phyloP scores from a whole-genome alignment of 2,329 filamentous ascomycete species.

The Aspergillus eucalypticola region DNA sequence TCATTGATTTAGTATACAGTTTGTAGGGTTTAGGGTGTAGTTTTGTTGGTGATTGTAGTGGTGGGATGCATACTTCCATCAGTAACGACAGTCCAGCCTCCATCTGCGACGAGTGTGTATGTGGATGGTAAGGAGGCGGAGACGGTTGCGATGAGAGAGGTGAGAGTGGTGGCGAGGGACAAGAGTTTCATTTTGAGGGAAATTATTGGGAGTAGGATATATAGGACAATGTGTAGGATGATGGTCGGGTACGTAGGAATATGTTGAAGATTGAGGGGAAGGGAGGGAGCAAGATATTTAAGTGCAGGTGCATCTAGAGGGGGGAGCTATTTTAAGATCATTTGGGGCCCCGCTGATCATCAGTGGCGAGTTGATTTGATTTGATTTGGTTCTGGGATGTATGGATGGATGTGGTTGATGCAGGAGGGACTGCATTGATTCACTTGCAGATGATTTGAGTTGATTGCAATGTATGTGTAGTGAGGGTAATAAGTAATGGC shows the following conservation, averaged over 20 bases:
- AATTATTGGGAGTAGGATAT: no score
- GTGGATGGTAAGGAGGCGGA: neutral
- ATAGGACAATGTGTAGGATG: no score
- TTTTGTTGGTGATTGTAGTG: neutral
- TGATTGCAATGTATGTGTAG: no score
- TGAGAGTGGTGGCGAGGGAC: neutral
- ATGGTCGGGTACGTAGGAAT: no score
- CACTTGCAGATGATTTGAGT: no score
- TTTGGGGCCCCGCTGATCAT: neutral
- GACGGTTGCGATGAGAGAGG: neutral
- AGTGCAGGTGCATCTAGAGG: neutral
- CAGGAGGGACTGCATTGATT: no score
- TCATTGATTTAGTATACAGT: no score
- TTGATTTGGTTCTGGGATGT: no score
- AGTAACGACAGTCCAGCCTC: constrained; percentile 1
- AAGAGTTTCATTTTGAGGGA: neutral
- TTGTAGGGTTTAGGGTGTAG: no score
- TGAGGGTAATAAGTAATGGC: no score
- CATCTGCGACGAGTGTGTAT: constrained; percentile 5
- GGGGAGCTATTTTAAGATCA: neutral
- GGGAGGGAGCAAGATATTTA: neutral
- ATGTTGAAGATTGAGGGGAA: no score
- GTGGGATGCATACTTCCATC: neutral
- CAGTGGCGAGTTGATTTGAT: neutral
- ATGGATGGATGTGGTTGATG: no score